A percentile compares a stretch with the other conserved stretches of the same genome.
These are phyloP conservation scores for Mytilinidion resinicola DNA, from an alignment of 495 filamentous ascomycete species.

Conservation along the genomic window DNA sequence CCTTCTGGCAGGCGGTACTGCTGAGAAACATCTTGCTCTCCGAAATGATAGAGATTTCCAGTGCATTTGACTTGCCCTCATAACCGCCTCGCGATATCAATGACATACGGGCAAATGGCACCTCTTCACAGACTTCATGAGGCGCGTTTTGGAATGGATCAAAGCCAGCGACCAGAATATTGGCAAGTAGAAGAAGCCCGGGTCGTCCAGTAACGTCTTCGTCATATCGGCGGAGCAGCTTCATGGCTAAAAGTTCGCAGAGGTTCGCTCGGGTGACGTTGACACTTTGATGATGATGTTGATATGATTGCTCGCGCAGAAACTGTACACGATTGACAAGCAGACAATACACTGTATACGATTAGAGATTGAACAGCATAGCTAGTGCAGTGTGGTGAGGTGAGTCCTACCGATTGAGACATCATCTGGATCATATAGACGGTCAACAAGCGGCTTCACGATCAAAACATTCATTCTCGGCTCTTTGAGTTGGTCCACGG, in stretches of 20 bases:
- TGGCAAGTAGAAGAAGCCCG: slow-evolving; percentile 58
- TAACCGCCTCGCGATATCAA: slow-evolving; percentile 43
- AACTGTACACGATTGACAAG: slow-evolving; percentile 67
- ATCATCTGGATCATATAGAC: slow-evolving; percentile 61
- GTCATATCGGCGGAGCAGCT: slow-evolving; percentile 59
- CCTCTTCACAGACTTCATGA: slow-evolving; percentile 46
- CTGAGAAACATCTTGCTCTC: slow-evolving; percentile 62
- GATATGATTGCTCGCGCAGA: slow-evolving; percentile 56
- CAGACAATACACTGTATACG: slow-evolving; percentile 54
- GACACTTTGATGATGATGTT: slow-evolving; percentile 64
- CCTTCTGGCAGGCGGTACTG: slow-evolving; percentile 61
- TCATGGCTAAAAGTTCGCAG: slow-evolving; percentile 62
- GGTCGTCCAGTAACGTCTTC: slow-evolving; percentile 57
- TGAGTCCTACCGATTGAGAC: slow-evolving; percentile 50
- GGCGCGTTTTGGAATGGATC: slow-evolving; percentile 66
- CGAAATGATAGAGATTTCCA: slow-evolving; percentile 66
- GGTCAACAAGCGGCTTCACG: slow-evolving; percentile 62
- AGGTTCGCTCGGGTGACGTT: slow-evolving; percentile 58
- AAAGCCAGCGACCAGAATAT: slow-evolving; percentile 67
- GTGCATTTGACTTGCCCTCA: slow-evolving; percentile 56
- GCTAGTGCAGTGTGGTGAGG: no score
- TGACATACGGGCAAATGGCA: slow-evolving; percentile 43
- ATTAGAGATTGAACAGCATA: slow-evolving; percentile 1
- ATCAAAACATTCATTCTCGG: slow-evolving; percentile 65
- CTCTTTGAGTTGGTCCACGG: slow-evolving; percentile 59